phyloP scores from a whole-genome alignment of 1,139 yeast genomes.

The Geotrichum aggregatum region DNA sequence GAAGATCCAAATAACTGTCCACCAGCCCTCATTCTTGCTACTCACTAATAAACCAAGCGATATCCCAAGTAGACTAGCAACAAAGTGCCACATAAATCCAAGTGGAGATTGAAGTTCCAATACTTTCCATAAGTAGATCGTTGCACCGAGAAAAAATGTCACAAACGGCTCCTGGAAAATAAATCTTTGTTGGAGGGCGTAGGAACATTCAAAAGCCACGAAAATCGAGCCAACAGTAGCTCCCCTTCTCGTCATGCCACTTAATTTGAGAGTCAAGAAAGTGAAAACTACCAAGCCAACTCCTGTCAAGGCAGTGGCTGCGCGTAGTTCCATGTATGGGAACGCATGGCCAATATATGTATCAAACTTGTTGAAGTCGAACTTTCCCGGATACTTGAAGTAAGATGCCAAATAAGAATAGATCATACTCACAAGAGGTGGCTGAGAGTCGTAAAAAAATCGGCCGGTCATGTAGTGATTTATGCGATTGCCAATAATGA shows the following conservation, averaged over 20 bases:
- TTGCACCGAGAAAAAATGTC: conserved; percentile 45
- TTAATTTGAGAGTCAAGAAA: conserved; percentile 48
- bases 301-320: conserved; percentile 52
- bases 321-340: conserved; percentile 50
- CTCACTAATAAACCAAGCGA: conserved; percentile 52
- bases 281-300: conserved; percentile 45
- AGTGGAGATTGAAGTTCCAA: conserved; percentile 42
- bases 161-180: conserved; percentile 52
- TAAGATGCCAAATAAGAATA: conserved; percentile 45
- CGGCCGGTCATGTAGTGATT: conserved; percentile 50
- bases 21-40: conserved; percentile 53
- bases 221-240: conserved; percentile 47
- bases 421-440: conserved; percentile 55
- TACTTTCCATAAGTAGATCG: conserved; percentile 46
- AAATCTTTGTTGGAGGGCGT: conserved; percentile 49
- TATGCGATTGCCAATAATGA: conserved; percentile 52
- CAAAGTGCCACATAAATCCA: conserved; percentile 45
- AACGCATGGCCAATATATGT: conserved; percentile 33
- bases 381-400: conserved; percentile 48
- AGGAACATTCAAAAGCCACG: conserved; percentile 52
- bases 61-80: conserved; percentile 46
- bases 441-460: conserved; percentile 57
- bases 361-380: conserved; percentile 35
- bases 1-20: conserved; percentile 52
- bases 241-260: conserved; percentile 45